phyloP scores from a whole-genome alignment of 73 alveolate species.

The Stentor coeruleus region DNA sequence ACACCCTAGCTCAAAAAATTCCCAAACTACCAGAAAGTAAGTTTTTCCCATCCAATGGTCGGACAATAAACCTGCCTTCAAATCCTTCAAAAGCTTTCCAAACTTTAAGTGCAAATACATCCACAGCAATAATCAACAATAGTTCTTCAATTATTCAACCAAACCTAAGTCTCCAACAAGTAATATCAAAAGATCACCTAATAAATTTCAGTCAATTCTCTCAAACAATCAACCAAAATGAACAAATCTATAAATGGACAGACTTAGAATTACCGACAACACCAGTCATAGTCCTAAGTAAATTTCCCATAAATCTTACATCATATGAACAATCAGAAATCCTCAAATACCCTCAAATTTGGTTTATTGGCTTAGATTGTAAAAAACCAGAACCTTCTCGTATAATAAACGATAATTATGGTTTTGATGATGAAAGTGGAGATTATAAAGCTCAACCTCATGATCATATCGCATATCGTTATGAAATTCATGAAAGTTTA shows the following conservation, averaged over 20 bases:
- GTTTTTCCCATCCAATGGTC: not conserved
- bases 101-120: not conserved
- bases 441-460: constrained; percentile 60
- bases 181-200: not conserved
- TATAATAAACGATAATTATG: constrained; percentile 42
- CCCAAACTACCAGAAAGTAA: not conserved
- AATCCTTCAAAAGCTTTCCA: not conserved
- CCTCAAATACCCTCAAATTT: constrained; percentile 27
- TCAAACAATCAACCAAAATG: not conserved
- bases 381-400: not conserved
- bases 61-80: not conserved
- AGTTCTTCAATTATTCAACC: not conserved
- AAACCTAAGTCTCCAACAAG: not conserved
- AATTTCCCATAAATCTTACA: constrained; percentile 23
- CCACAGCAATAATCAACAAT: not conserved
- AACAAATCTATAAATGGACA: not conserved
- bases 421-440: constrained; percentile 86
- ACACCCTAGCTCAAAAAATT: not conserved
- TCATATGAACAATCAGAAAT: constrained; percentile 26
- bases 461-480: constrained; percentile 80
- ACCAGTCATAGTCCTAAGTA: not conserved
- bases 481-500: constrained; percentile 68
- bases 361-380: constrained; percentile 28
- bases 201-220: not conserved
- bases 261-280: not conserved